Evolutionary conservation across 1,139 yeast genomes (phyloP), one percentile per base, ranked within the genome.

Genomic region (Meyerozyma sp.): DNA sequence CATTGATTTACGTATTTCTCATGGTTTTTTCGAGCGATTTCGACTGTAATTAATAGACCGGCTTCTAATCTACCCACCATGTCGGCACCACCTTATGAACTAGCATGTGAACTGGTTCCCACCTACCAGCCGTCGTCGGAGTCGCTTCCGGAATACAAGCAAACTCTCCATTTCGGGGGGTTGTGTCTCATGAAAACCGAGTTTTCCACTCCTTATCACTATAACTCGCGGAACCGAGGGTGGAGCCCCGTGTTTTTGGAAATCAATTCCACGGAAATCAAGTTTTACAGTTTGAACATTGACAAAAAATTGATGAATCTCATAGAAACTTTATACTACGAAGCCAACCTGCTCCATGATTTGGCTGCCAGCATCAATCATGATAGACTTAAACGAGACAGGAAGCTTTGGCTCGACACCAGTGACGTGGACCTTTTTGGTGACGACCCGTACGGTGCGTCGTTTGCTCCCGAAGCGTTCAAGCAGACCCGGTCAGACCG

Each of bases 211-310:
- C 77, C 77, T 0, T 72, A 61, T 46, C 68, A 64, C 46, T 48
- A 54, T 44, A 64, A 63, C 50, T 52, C 47, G 25, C 55, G 59
- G 8, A 55, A 53, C 23, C 37, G 41, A 11, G 13, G 25, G 18
- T 80, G 84, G 84, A 61, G 61, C 42, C 73, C 76, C 0, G 79
- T 75, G 36, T 56, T 75, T 39, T 58, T 78, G n/a, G 82, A 75
- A 48, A 59, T 81, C 43, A 78, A 80, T 58, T 77, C 80, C 47
- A 81, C 84, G 16, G 82, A 78, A 54, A 63, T 81, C 41, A 70
- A 70, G 41, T 46, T 81, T 16, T 71, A 73, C 49, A 59, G 59
- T 23, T 46, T 72, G 18, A 55, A 57, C n/a, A 55, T 57, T 10
- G 62, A 59, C 8, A 59, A 56, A 34, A 50, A 55, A 40, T 46